These are phyloP conservation scores for Capsella bursapastoris DNA, from an alignment of 345 rosid genomes.

Conservation along the genomic window DNA sequence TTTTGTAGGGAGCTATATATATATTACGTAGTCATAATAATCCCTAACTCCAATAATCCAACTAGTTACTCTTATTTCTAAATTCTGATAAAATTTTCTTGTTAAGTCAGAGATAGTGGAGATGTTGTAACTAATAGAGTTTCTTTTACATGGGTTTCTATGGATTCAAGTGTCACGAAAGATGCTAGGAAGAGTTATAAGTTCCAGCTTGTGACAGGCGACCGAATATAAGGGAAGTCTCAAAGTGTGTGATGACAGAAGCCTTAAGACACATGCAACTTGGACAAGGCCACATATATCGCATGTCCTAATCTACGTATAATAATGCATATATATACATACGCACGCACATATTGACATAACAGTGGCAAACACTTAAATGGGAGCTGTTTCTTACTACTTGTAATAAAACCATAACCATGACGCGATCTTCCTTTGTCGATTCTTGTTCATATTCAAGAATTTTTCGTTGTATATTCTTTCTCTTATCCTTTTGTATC, in stretches of 20 bases:
- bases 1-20: conserved; percentile 4
- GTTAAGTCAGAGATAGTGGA: not conserved
- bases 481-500: conserved; percentile 28
- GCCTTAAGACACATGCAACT: conserved; percentile 34
- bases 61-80: not conserved
- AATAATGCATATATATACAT: conserved; percentile 30
- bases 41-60: conserved; percentile 7
- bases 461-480: conserved; percentile 22
- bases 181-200: conserved; percentile 1
- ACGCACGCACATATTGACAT: conserved; percentile 11
- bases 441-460: conserved; percentile 24
- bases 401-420: conserved; percentile 39
- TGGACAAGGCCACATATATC: conserved; percentile 26
- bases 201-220: conserved; percentile 24
- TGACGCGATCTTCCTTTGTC: conserved; percentile 35
- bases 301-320: conserved; percentile 39
- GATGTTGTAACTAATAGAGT: not conserved
- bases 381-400: conserved; percentile 4
- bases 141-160: not conserved
- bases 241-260: conserved; percentile 39
- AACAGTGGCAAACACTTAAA: conserved; percentile 24
- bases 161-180: conserved; percentile 11
- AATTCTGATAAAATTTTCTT: not conserved
- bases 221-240: conserved; percentile 36
- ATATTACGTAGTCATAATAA: not conserved